Conservation (phyloP, 2,329 filamentous ascomycete genomes). For the Fusarium zealandicum region DNA sequence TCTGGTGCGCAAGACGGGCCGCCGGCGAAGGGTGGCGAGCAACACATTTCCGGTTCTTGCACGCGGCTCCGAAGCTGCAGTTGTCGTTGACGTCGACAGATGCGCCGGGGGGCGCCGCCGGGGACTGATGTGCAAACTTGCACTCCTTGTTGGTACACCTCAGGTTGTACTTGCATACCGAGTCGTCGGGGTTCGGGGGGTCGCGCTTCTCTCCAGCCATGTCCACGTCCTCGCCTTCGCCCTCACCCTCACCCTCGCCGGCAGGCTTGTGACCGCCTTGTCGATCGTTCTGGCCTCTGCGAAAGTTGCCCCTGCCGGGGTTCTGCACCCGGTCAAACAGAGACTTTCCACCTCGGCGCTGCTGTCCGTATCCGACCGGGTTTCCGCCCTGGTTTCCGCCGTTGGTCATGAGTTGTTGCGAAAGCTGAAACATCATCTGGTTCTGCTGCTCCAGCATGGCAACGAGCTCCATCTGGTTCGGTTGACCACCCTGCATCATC, state of each 20-base stretch:
- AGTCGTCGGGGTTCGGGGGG: conserved; percentile 66
- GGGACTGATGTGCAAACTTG: conserved; percentile 92
- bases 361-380: conserved; percentile 50
- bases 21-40: conserved; percentile 92
- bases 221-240: conserved; percentile 68
- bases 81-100: conserved; percentile 80
- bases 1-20: conserved; percentile 77
- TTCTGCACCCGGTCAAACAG: conserved; percentile 77
- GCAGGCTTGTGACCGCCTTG: conserved; percentile 47
- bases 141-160: conserved; percentile 89
- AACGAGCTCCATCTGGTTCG: conserved; percentile 64
- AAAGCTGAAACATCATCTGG: conserved; percentile 81
- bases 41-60: conserved; percentile 95
- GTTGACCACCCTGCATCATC: conserved; percentile 57
- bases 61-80: conserved; percentile 87
- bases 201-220: conserved; percentile 62
- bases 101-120: conserved; percentile 80
- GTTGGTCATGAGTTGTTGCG: conserved; percentile 66
- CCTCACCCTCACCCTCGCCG: conserved; percentile 44
- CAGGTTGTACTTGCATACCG: conserved; percentile 88
- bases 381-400: conserved; percentile 56
- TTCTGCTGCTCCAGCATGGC: conserved; percentile 89
- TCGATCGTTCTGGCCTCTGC: conserved; percentile 55
- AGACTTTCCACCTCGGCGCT: conserved; percentile 61
- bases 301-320: conserved; percentile 58